These are phyloP conservation scores for Symbiodinium natans DNA, from an alignment of 73 alveolate species.

Conservation along the genomic window DNA sequence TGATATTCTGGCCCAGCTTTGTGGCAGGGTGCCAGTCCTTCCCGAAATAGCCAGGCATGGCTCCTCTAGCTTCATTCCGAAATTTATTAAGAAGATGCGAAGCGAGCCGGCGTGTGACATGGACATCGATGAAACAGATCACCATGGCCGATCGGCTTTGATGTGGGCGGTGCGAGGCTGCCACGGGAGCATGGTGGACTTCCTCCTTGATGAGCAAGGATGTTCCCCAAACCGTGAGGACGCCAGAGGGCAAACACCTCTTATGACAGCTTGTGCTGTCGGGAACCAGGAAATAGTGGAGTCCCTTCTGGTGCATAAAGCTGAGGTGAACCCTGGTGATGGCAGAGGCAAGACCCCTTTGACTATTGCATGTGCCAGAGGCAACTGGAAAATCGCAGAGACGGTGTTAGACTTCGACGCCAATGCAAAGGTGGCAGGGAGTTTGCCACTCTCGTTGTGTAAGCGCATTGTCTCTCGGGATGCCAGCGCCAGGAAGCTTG, in stretches of 20 bases:
- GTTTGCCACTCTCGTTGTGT: neutral
- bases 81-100: neutral
- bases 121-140: neutral
- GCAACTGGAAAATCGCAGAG: neutral
- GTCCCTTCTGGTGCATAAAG: neutral
- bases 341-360: neutral
- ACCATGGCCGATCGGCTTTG: neutral
- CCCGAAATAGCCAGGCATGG: neutral
- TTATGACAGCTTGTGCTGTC: neutral
- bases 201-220: neutral
- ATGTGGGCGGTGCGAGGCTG: neutral
- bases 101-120: neutral
- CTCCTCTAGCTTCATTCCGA: neutral
- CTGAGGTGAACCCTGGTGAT: neutral
- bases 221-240: neutral
- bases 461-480: neutral
- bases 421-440: neutral
- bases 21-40: neutral
- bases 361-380: neutral
- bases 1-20: neutral
- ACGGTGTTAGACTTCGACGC: neutral
- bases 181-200: neutral
- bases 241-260: neutral
- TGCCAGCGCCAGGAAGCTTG: neutral
- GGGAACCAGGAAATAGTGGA: neutral